Evolutionary conservation across 768 basidiomycete species (phyloP).

Genomic region (Collybia nuda): DNA sequence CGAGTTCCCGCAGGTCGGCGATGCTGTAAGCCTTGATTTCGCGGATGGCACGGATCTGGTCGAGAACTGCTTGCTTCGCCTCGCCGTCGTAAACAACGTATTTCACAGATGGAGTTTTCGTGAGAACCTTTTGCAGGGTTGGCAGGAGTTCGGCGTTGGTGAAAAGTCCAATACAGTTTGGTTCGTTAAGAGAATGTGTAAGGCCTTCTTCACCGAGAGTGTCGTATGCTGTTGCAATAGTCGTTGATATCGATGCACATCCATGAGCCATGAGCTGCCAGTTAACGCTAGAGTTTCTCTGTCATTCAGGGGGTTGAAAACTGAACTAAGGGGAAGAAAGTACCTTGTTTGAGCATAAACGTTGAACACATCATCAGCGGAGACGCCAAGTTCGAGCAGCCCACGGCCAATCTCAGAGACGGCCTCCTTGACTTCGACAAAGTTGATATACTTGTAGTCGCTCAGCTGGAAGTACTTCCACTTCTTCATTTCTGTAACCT

Average conservation of each 20-base stretch:
- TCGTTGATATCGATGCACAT: slow-evolving; percentile 73
- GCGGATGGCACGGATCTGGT: slow-evolving; percentile 54
- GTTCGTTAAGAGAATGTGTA: slow-evolving; percentile 83
- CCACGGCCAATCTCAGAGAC: slow-evolving; percentile 70
- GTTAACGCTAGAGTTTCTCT: slow-evolving; percentile 48
- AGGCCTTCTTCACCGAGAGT: slow-evolving; percentile 90
- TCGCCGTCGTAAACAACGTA: slow-evolving; percentile 87
- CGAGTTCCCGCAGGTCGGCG: slow-evolving; percentile 71
- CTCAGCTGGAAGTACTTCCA: slow-evolving; percentile 96
- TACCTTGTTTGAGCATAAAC: slow-evolving; percentile 89
- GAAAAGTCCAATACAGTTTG: slow-evolving; percentile 80
- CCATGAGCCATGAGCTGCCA: slow-evolving; percentile 91
- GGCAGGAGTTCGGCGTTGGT: slow-evolving; percentile 91
- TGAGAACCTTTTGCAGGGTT: slow-evolving; percentile 70
- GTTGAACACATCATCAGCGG: slow-evolving; percentile 78
- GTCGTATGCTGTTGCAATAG: slow-evolving; percentile 95
- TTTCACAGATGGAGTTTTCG: slow-evolving; percentile 72
- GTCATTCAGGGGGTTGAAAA: slow-evolving; percentile 7
- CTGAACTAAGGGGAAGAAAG: slow-evolving; percentile 1
- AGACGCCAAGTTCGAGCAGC: slow-evolving; percentile 68
- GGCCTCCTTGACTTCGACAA: slow-evolving; percentile 64
- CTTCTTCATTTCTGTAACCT: slow-evolving; percentile 84
- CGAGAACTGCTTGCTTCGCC: slow-evolving; percentile 48
- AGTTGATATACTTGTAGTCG: slow-evolving; percentile 83
- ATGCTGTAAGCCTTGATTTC: slow-evolving; percentile 65